A percentile compares a stretch with the other conserved stretches of the same genome.
Conservation (phyloP, 352 stramenopile species). For the Globisporangium spinosum region DNA sequence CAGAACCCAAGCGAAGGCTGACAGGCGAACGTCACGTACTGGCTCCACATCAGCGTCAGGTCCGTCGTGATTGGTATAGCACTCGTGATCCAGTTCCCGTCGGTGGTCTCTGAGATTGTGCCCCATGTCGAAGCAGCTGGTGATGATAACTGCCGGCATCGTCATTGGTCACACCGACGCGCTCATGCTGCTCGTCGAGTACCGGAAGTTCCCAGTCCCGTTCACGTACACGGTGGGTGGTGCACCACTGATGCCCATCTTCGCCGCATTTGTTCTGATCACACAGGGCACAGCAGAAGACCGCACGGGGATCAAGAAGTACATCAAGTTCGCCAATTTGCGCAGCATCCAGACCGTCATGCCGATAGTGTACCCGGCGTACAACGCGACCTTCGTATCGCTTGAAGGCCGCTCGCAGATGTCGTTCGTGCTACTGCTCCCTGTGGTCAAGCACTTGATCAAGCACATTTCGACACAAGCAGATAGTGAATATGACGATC, state of each 20-base stretch:
- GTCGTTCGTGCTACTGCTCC: conserved; percentile 13
- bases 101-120: not conserved
- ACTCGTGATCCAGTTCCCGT: not conserved
- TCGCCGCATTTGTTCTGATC: not conserved
- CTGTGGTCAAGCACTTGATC: conserved; percentile 4
- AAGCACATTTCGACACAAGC: not conserved
- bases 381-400: conserved; percentile 14
- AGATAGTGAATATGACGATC: not conserved
- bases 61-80: not conserved
- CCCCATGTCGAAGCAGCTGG: not conserved
- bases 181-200: not conserved
- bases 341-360: not conserved
- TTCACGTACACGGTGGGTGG: conserved; percentile 4
- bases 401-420: conserved; percentile 1
- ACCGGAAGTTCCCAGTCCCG: conserved; percentile 11
- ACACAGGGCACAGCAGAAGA: not conserved
- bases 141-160: not conserved
- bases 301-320: not conserved
- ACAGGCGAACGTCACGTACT: not conserved
- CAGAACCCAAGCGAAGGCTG: not conserved
- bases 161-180: not conserved
- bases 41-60: not conserved
- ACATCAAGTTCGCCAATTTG: not conserved
- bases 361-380: conserved; percentile 6
- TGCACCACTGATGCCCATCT: not conserved